phyloP scores from a whole-genome alignment of 192 early-diverging fungal species.

The Coemansia sp. region DNA sequence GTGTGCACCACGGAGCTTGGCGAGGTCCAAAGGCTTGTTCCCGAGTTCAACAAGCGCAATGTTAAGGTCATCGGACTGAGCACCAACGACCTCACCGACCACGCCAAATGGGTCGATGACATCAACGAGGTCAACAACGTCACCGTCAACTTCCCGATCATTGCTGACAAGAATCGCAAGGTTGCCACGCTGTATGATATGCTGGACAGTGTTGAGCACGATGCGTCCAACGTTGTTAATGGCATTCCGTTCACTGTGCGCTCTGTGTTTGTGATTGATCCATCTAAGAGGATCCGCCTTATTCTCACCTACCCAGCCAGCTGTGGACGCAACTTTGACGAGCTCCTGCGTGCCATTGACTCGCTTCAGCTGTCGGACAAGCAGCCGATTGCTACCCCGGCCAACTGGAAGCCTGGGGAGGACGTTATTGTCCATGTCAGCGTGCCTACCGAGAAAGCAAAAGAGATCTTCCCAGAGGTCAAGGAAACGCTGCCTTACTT shows the following conservation, averaged over 20 bases:
- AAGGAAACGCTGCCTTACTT: conserved; percentile 84
- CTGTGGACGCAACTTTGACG: conserved; percentile 93
- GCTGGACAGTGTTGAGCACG: conserved; percentile 87
- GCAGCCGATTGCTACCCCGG: conserved; percentile 90
- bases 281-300: conserved; percentile 84
- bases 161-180: conserved; percentile 84
- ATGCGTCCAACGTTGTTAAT: conserved; percentile 81
- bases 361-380: conserved; percentile 89
- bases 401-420: conserved; percentile 84
- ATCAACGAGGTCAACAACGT: conserved; percentile 90
- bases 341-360: conserved; percentile 92
- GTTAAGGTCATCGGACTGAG: conserved; percentile 95
- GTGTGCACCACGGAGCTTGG: conserved; percentile 98
- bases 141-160: conserved; percentile 84
- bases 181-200: conserved; percentile 94
- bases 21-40: conserved; percentile 76
- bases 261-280: conserved; percentile 94
- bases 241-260: conserved; percentile 96
- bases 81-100: conserved; percentile 80
- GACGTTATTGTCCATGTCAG: conserved; percentile 92
- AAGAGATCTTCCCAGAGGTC: conserved; percentile 79
- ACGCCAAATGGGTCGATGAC: conserved; percentile 87
- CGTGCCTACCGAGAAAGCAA: conserved; percentile 81
- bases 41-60: conserved; percentile 75
- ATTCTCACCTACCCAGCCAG: conserved; percentile 93